These are phyloP conservation scores for Vaccinium corymbosum DNA, from an alignment of 148 eudicot genomes.

Conservation along the genomic window DNA sequence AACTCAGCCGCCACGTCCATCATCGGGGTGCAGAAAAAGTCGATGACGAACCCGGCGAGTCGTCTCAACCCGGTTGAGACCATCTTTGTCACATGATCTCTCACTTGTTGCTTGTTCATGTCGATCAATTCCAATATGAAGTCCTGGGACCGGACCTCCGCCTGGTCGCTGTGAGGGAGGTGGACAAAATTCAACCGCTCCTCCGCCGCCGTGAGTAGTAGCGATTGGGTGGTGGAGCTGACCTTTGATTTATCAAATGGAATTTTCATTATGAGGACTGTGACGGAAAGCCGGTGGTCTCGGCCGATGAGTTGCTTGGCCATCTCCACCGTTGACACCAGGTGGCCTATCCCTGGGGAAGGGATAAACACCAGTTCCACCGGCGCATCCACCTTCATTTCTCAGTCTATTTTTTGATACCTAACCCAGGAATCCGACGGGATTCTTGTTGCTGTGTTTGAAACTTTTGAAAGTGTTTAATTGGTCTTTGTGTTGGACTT, in stretches of 20 bases:
- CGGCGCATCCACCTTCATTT: background rate
- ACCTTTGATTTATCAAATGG: background rate
- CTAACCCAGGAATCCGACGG: too few relatives aligned
- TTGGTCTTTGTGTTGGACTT: too few relatives aligned
- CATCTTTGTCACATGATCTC: background rate
- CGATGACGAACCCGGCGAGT: slow-evolving; percentile 23
- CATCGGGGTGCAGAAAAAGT: slow-evolving; percentile 31
- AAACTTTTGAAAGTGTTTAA: too few relatives aligned
- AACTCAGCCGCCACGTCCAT: slow-evolving; percentile 26
- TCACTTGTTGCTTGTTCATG: slow-evolving; percentile 14
- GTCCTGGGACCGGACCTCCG: background rate
- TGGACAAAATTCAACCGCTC: too few relatives aligned
- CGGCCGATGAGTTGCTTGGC: slow-evolving; percentile 23
- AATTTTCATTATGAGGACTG: slow-evolving; percentile 22
- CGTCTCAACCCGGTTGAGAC: background rate
- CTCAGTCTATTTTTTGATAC: too few relatives aligned
- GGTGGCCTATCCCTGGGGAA: slow-evolving; percentile 18
- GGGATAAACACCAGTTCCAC: slow-evolving; percentile 27
- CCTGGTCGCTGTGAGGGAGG: too few relatives aligned
- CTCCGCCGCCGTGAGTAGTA: background rate
- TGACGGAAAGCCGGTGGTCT: slow-evolving; percentile 13
- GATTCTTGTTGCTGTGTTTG: too few relatives aligned
- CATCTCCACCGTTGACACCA: slow-evolving; percentile 28
- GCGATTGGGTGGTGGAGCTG: background rate
- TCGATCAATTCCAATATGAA: background rate